Evolutionary conservation across 2,329 filamentous ascomycete species (phyloP).

Genomic region (Colletotrichum euphorbiae): DNA sequence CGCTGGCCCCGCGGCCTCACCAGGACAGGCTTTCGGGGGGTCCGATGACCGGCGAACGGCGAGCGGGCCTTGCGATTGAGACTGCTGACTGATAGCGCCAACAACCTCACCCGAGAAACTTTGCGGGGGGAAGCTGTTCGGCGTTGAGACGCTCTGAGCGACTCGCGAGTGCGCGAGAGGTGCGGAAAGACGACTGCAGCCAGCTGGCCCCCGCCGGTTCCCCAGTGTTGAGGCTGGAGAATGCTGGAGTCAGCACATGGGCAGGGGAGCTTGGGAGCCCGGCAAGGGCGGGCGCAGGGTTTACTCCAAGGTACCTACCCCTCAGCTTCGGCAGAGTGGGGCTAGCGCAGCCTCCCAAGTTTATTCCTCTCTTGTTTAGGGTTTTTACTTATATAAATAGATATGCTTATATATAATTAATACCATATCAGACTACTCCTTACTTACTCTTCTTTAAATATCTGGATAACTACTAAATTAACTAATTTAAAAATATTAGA

Average conservation of each 20-base stretch:
- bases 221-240: conserved; percentile 21
- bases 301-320: neutral
- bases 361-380: too few species aligned
- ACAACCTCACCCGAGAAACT: too few species aligned
- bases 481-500: too few species aligned
- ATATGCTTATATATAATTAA: too few species aligned
- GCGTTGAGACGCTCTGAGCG: conserved; percentile 70
- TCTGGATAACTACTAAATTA: too few species aligned
- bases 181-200: conserved; percentile 34
- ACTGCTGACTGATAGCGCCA: neutral
- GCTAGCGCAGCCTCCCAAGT: too few species aligned
- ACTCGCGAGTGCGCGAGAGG: conserved; percentile 60
- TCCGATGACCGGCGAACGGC: conserved; percentile 36
- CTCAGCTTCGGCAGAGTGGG: too few species aligned
- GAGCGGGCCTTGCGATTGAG: neutral
- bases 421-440: too few species aligned
- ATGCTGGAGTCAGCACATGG: neutral
- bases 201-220: conserved; percentile 29
- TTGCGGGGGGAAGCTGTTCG: conserved; percentile 55
- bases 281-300: neutral
- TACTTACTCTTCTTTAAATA: too few species aligned
- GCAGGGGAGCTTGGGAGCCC: neutral
- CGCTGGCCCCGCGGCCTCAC: neutral
- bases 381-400: too few species aligned
- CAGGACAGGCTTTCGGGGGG: conserved; percentile 23